phyloP scores from a whole-genome alignment of 2,329 filamentous ascomycete species.

The Claviceps africana region DNA sequence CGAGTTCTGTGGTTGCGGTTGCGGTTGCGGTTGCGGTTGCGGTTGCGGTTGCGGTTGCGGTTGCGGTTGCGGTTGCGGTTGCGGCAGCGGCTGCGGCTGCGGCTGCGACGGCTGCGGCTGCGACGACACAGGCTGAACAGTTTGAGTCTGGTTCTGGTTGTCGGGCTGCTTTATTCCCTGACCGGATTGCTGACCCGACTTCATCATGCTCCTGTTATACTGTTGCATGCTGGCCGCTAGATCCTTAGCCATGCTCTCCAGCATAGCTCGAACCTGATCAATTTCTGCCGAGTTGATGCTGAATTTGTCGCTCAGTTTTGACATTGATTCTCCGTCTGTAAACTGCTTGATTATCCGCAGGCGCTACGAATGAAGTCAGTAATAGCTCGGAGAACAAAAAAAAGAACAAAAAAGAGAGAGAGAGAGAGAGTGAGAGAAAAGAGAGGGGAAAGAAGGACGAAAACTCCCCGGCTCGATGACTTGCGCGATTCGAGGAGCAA shows the following conservation, averaged over 20 bases:
- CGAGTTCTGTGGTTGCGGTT: slow-evolving; percentile 13
- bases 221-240: slow-evolving; percentile 19
- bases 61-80: slow-evolving; percentile 19
- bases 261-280: slow-evolving; percentile 31
- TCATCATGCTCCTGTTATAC: slow-evolving; percentile 12
- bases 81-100: slow-evolving; percentile 2
- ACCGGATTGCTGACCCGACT: slow-evolving; percentile 10
- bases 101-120: slow-evolving; percentile 20
- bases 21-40: slow-evolving; percentile 12
- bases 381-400: neutral
- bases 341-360: slow-evolving; percentile 40
- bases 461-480: too few species aligned
- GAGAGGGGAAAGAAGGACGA: too few species aligned
- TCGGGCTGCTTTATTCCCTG: slow-evolving; percentile 14
- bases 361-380: slow-evolving; percentile 25
- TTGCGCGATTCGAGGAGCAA: too few species aligned
- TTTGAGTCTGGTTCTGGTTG: slow-evolving; percentile 14
- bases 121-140: slow-evolving; percentile 1
- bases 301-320: slow-evolving; percentile 31
- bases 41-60: slow-evolving; percentile 8
- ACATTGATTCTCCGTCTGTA: slow-evolving; percentile 32
- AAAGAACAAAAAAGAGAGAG: neutral
- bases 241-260: slow-evolving; percentile 40
- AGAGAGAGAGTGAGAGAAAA: neutral
- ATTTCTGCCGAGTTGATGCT: slow-evolving; percentile 38